phyloP scores from a whole-genome alignment of 2,329 filamentous ascomycete species.

The Neonectria faginata region DNA sequence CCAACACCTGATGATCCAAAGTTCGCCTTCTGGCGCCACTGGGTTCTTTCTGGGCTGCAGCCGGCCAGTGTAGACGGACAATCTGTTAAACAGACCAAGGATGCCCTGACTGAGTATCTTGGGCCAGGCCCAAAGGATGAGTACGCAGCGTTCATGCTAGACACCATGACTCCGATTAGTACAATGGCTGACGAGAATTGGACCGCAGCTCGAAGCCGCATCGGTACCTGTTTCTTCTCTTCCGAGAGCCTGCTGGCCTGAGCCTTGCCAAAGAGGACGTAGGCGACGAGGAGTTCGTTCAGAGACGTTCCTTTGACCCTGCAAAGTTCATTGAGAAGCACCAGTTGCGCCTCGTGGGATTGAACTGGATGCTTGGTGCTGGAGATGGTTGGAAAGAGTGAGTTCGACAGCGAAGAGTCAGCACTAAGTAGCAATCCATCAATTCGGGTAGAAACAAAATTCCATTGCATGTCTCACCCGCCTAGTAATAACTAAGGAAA shows the following conservation, averaged over 20 bases:
- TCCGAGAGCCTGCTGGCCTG: conserved; percentile 53
- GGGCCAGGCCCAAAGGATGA: conserved; percentile 60
- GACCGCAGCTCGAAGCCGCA: conserved; percentile 59
- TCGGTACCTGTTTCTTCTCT: conserved; percentile 60
- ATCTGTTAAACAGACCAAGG: conserved; percentile 46
- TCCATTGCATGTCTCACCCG: background rate
- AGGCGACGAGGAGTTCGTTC: conserved; percentile 60
- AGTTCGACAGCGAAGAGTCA: background rate
- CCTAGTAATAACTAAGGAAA: background rate
- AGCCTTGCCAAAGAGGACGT: conserved; percentile 55
- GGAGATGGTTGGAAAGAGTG: conserved; percentile 56
- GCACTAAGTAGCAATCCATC: background rate
- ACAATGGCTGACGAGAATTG: background rate
- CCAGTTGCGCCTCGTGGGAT: conserved; percentile 53
- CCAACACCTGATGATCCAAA: conserved; percentile 66
- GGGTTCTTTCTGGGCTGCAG: conserved; percentile 59
- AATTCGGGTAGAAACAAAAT: background rate
- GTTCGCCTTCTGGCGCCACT: conserved; percentile 67
- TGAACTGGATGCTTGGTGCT: conserved; percentile 61
- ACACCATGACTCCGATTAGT: background rate
- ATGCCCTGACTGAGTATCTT: conserved; percentile 56
- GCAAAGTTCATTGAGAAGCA: conserved; percentile 54
- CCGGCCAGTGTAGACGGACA: conserved; percentile 42
- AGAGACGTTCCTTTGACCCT: conserved; percentile 57
- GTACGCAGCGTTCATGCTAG: conserved; percentile 45